phyloP scores from a whole-genome alignment of 305 asterid species.

The Fraxinus sp. region DNA sequence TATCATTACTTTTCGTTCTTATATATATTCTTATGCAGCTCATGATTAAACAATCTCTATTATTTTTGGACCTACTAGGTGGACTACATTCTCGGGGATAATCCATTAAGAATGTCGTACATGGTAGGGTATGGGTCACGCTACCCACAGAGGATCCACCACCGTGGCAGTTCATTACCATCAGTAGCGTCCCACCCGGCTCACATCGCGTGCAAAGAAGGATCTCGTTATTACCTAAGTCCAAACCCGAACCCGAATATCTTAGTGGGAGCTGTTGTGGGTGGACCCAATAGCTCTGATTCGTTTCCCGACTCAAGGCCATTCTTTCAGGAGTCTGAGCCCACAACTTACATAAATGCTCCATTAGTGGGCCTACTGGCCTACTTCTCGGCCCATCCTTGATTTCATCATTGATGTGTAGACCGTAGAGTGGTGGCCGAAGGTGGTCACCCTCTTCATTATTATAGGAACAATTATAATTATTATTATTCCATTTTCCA shows the following conservation, averaged over 20 bases:
- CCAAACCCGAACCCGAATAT: constrained; percentile 74
- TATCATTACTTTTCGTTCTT: not conserved
- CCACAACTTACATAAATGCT: constrained; percentile 82
- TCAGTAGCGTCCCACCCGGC: constrained; percentile 58
- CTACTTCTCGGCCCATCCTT: constrained; percentile 69
- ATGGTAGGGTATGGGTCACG: constrained; percentile 85
- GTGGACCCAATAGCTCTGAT: constrained; percentile 72
- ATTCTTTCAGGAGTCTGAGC: constrained; percentile 75
- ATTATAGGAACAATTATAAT: not conserved
- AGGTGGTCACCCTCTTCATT: constrained; percentile 64
- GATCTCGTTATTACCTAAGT: constrained; percentile 54
- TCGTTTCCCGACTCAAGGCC: constrained; percentile 77
- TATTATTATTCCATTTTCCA: constrained; percentile 1
- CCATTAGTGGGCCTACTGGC: constrained; percentile 79
- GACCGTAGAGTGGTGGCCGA: constrained; percentile 62
- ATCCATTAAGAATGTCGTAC: constrained; percentile 83
- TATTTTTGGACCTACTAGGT: constrained; percentile 44
- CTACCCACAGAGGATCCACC: constrained; percentile 78
- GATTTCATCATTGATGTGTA: constrained; percentile 7
- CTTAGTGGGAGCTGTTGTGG: constrained; percentile 75
- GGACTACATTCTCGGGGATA: constrained; percentile 87
- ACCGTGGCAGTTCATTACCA: constrained; percentile 74
- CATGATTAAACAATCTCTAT: not conserved
- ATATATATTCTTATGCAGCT: not conserved
- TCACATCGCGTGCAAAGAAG: constrained; percentile 68